Base-by-base conservation (phyloP, 2,329 filamentous ascomycete species). In the Aspergillus spinulosporus region DNA sequence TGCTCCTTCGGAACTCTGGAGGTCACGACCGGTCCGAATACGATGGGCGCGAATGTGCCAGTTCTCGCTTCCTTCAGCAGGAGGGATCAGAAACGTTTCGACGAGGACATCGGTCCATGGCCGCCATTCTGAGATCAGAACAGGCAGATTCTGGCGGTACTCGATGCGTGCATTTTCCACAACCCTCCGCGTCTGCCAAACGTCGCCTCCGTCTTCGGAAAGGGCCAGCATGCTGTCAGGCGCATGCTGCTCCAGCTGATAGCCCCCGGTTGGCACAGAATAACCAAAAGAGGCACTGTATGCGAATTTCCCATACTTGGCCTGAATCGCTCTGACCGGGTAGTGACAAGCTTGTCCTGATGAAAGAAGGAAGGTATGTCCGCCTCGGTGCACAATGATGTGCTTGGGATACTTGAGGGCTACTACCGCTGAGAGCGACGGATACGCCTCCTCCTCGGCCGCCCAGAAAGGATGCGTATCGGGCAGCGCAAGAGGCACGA, bases 331-430 rank as follows among this genome's bases (percentile, higher is more conserved):
- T 72, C 89, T 89, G 78, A 92, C 87, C 0, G 89, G 87, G 68
- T 92, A 92, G 70, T 88, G 87, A 72, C 89, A 92, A n/a, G 86
- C 87, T 70, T 93, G 89, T 1, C 89, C 89, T 0, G 86, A 89
- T 3, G 84, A 88, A 5, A 92, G 80, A 26, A 92, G 79, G 79
- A 92, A 89, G 45, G 85, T 87, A 70, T 92, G 89, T 0, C 86
- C 87, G n/a, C 87, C 88, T 14, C 85, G 81, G 60, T 85, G 83
- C 63, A 86, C 83, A 70, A 85, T 83, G 59, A 92, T 91, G 66
- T 92, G 89, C 0, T 87, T 83, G 0, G 89, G 89, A 48, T 91
- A 86, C 37, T 80, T 76, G 4, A 92, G 74, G 0, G 82, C 73
- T 62, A 85, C 86, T 53, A 85, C 69, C n/a, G 78, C 76, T 1